A percentile compares a stretch with the other conserved stretches of the same genome.
Conservation (phyloP, 345 rosid species). For the Nasturtium officinale region DNA sequence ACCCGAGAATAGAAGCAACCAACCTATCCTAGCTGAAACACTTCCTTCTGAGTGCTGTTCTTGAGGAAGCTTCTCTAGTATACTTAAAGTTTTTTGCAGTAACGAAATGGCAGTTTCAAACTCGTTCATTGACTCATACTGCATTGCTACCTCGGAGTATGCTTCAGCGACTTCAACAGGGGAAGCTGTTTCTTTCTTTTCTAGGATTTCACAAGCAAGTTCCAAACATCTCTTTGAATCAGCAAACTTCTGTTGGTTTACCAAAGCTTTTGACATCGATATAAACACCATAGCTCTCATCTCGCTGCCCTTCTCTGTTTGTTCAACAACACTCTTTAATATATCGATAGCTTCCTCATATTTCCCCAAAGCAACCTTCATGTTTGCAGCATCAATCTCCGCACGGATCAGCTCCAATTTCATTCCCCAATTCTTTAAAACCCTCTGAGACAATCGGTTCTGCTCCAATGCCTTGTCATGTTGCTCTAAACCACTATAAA, state of each 20-base stretch:
- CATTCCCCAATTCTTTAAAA: slow-evolving; percentile 83
- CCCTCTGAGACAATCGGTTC: slow-evolving; percentile 72
- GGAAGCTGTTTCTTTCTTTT: slow-evolving; percentile 65
- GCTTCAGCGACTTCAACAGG: slow-evolving; percentile 87
- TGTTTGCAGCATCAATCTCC: slow-evolving; percentile 86
- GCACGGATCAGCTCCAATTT: slow-evolving; percentile 68
- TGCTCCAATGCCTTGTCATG: slow-evolving; percentile 88
- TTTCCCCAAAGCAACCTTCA: slow-evolving; percentile 86
- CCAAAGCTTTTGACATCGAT: slow-evolving; percentile 83
- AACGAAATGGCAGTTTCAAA: slow-evolving; percentile 75
- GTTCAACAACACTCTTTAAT: slow-evolving; percentile 62
- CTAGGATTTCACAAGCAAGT: slow-evolving; percentile 77
- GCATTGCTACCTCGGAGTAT: slow-evolving; percentile 90
- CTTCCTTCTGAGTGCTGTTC: slow-evolving; percentile 90
- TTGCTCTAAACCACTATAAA: slow-evolving; percentile 83
- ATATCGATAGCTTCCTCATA: slow-evolving; percentile 71
- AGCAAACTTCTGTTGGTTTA: slow-evolving; percentile 61
- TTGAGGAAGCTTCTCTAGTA: slow-evolving; percentile 85
- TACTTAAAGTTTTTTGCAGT: slow-evolving; percentile 66
- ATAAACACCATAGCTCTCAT: slow-evolving; percentile 74
- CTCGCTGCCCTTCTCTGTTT: slow-evolving; percentile 76
- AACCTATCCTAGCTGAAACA: slow-evolving; percentile 88
- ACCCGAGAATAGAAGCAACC: slow-evolving; percentile 83
- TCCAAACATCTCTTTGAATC: slow-evolving; percentile 79
- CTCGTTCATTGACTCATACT: slow-evolving; percentile 85